Evolutionary conservation across 108 stramenopile species (phyloP).

Genomic region (Poteriospumella lacustris): DNA sequence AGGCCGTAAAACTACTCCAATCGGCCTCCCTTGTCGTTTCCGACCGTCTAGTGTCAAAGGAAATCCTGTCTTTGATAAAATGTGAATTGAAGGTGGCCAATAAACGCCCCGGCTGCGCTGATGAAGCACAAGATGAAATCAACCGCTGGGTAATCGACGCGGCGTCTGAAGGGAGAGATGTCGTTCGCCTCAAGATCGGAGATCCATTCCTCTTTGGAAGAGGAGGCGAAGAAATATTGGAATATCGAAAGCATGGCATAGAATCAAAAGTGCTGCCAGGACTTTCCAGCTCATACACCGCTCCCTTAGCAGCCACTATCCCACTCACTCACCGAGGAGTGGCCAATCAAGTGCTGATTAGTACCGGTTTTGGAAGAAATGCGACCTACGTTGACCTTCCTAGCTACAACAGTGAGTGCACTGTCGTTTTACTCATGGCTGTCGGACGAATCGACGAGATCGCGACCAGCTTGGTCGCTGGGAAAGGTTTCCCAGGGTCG

Average conservation of each 20-base stretch:
- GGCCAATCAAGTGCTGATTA: conserved; percentile 67
- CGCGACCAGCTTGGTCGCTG: conserved; percentile 32
- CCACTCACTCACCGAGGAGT: conserved; percentile 93
- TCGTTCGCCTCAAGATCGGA: conserved; percentile 94
- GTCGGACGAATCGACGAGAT: conserved; percentile 54
- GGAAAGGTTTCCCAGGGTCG: conserved; percentile 39
- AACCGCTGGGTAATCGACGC: conserved; percentile 80
- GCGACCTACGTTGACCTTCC: conserved; percentile 42
- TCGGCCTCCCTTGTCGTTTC: conserved; percentile 71
- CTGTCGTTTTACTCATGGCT: conserved; percentile 58
- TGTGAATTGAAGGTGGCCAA: conserved; percentile 75
- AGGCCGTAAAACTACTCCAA: conserved; percentile 64
- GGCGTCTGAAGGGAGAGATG: conserved; percentile 67
- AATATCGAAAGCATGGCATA: conserved; percentile 61
- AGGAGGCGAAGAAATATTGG: conserved; percentile 89
- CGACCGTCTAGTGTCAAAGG: conserved; percentile 82
- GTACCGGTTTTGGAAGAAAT: conserved; percentile 33
- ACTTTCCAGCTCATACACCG: conserved; percentile 84
- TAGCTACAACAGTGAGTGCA: conserved; percentile 47
- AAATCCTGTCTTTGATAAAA: conserved; percentile 68
- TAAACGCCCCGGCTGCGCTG: conserved; percentile 87
- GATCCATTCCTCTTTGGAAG: conserved; percentile 96
- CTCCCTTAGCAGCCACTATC: conserved; percentile 83
- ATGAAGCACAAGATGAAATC: conserved; percentile 84
- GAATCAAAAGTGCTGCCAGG: conserved; percentile 59